phyloP scores from a whole-genome alignment of 1,139 yeast genomes.

The Hemisphaericaspora xylofermentans region DNA sequence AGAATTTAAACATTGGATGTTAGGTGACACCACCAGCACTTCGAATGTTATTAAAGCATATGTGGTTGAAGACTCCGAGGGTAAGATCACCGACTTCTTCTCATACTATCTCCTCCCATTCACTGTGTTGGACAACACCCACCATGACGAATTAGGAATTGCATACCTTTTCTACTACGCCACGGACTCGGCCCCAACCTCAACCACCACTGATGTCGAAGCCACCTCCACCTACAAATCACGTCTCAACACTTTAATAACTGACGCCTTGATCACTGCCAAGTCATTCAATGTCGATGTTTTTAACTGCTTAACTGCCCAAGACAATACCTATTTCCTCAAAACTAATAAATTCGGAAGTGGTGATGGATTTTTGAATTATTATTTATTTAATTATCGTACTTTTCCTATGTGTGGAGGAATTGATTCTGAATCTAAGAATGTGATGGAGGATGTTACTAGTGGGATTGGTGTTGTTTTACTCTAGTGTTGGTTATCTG shows the following conservation, averaged over 20 bases:
- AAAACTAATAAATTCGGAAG: constrained; percentile 84
- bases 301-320: constrained; percentile 86
- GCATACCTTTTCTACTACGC: constrained; percentile 94
- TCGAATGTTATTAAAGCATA: constrained; percentile 67
- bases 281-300: constrained; percentile 75
- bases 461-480: constrained; percentile 91
- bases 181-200: constrained; percentile 44
- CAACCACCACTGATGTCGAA: constrained; percentile 20
- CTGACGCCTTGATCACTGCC: constrained; percentile 77
- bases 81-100: constrained; percentile 79
- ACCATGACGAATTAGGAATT: constrained; percentile 70
- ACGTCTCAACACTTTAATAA: constrained; percentile 61
- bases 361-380: constrained; percentile 92
- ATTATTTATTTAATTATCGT: constrained; percentile 86
- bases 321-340: constrained; percentile 82
- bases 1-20: constrained; percentile 82
- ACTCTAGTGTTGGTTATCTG: constrained; percentile 39
- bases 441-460: constrained; percentile 49
- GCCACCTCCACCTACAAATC: constrained; percentile 51
- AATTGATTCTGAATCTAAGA: constrained; percentile 51
- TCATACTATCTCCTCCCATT: constrained; percentile 89
- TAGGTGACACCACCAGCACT: constrained; percentile 38
- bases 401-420: constrained; percentile 85
- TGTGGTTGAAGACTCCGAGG: constrained; percentile 70
- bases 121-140: constrained; percentile 69